Evolutionary conservation across 495 filamentous ascomycete species (phyloP).

Genomic region (Gamarada debralockiae): DNA sequence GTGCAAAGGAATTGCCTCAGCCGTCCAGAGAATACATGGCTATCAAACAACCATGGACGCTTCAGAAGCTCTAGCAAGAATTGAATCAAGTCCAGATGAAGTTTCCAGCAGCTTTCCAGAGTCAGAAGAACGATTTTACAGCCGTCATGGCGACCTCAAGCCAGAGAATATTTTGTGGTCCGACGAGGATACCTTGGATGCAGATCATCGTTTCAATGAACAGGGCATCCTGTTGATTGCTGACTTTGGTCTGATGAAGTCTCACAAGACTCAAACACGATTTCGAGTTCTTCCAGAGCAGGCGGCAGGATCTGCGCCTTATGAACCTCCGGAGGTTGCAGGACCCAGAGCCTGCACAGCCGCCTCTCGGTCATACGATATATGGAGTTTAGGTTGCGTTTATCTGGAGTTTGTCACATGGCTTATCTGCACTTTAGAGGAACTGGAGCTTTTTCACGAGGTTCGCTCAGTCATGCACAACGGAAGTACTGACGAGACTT

Average conservation of each 20-base stretch:
- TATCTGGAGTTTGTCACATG: constrained; percentile 34
- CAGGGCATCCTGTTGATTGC: constrained; percentile 13
- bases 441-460: too few species aligned
- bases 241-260: constrained; percentile 14
- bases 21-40: constrained; percentile 13
- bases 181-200: not conserved
- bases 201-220: not conserved
- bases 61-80: not conserved
- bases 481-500: too few species aligned
- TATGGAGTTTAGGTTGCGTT: constrained; percentile 41
- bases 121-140: not conserved
- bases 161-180: constrained; percentile 22
- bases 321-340: constrained; percentile 32
- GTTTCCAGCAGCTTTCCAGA: not conserved
- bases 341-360: constrained; percentile 12
- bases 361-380: constrained; percentile 29
- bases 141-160: constrained; percentile 24
- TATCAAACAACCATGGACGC: not conserved
- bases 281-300: not conserved
- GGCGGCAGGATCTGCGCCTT: constrained; percentile 19
- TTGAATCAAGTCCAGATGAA: not conserved
- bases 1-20: constrained; percentile 15
- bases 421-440: not conserved
- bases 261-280: not conserved
- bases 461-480: too few species aligned